Evolutionary conservation across 305 asterid genomes (phyloP).

Genomic region (Solanum hybrid): DNA sequence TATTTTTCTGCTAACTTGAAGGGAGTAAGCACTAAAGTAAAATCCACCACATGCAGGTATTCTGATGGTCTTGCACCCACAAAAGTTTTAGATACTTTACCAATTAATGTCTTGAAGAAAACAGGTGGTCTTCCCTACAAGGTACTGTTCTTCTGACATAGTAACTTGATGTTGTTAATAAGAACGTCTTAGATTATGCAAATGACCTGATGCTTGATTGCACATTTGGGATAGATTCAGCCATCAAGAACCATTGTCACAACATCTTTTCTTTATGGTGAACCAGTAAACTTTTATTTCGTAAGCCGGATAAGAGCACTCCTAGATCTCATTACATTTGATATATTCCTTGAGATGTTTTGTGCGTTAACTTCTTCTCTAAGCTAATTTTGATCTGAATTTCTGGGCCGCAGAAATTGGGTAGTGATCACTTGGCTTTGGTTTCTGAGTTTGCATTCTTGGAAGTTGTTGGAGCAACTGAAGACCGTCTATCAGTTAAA

Average conservation of each 20-base stretch:
- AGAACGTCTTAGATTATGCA: background rate
- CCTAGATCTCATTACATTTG: background rate
- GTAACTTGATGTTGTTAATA: background rate
- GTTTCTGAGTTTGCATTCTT: slow-evolving; percentile 25
- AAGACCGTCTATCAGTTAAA: background rate
- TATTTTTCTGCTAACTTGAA: background rate
- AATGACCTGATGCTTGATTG: background rate
- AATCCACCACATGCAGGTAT: slow-evolving; percentile 7
- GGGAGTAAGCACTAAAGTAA: background rate
- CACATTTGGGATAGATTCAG: background rate
- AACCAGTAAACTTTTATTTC: background rate
- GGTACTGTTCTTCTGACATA: slow-evolving; percentile 10
- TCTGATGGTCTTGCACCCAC: slow-evolving; percentile 24
- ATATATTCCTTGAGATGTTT: background rate
- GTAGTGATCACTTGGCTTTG: slow-evolving; percentile 33
- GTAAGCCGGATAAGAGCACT: background rate
- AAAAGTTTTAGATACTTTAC: slow-evolving; percentile 29
- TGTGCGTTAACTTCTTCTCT: background rate
- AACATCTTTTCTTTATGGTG: background rate
- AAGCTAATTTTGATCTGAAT: background rate
- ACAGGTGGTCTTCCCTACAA: slow-evolving; percentile 26
- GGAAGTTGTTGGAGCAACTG: background rate
- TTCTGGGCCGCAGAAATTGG: slow-evolving; percentile 17
- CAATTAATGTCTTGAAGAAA: slow-evolving; percentile 16
- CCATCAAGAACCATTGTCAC: background rate